A percentile compares a stretch with the other conserved stretches of the same genome.
These are phyloP conservation scores for Aureobasidium sp. DNA, from an alignment of 2,329 filamentous ascomycete genomes.

Conservation along the genomic window DNA sequence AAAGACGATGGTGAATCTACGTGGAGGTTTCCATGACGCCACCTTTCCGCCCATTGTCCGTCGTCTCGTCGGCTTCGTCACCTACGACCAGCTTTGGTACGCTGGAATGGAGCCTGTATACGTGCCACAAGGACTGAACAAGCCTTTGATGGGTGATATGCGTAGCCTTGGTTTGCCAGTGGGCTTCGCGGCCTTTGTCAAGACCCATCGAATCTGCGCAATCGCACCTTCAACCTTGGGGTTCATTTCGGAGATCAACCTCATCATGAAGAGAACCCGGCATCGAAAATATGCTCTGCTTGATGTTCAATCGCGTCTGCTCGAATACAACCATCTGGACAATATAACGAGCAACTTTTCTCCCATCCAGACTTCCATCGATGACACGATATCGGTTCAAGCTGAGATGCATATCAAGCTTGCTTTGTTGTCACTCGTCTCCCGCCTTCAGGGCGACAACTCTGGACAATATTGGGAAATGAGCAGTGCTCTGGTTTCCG, in stretches of 20 bases:
- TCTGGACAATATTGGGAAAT: constrained; percentile 12
- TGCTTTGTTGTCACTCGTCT: constrained; percentile 18
- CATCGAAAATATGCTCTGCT: neutral
- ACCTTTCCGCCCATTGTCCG: constrained; percentile 16
- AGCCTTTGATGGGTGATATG: neutral
- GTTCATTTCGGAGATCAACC: neutral
- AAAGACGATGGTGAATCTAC: constrained; percentile 19
- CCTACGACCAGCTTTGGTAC: constrained; percentile 19
- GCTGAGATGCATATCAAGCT: constrained; percentile 19
- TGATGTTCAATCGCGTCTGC: neutral
- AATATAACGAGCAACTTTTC: constrained; percentile 18
- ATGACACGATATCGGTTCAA: constrained; percentile 19
- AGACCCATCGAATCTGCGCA: neutral
- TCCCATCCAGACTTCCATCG: constrained; percentile 17
- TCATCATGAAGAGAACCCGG: neutral
- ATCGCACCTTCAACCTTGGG: neutral
- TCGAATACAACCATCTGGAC: constrained; percentile 14
- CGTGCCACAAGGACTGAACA: neutral
- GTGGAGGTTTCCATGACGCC: constrained; percentile 18
- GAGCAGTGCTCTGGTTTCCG: constrained; percentile 15
- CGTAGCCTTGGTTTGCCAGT: neutral
- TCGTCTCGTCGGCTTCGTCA: constrained; percentile 17
- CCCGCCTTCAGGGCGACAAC: constrained; percentile 15
- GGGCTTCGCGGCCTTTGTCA: neutral
- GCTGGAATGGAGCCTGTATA: constrained; percentile 18